phyloP scores from a whole-genome alignment of 352 stramenopile genomes.

The Aphanomyces cochlioides region DNA sequence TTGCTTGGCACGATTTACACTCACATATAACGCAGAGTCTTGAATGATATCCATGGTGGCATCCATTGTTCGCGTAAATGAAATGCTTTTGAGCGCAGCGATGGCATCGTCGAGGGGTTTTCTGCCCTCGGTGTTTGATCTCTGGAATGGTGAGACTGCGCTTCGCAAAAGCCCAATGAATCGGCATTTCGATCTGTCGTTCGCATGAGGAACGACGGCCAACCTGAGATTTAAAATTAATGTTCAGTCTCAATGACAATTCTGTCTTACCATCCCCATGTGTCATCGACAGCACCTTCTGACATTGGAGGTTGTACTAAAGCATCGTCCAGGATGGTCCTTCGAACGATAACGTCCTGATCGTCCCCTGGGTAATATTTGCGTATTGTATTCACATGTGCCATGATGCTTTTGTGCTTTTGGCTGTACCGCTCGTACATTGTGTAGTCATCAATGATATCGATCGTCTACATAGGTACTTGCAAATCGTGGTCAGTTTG shows the following conservation, averaged over 20 bases:
- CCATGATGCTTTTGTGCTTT: background rate
- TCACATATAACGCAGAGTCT: background rate
- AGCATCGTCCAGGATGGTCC: constrained; percentile 25
- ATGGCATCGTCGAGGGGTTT: background rate
- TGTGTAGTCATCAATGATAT: constrained; percentile 14
- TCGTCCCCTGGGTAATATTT: constrained; percentile 8
- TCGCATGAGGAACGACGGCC: background rate
- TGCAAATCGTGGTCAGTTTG: too few relatives aligned
- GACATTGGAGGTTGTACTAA: constrained; percentile 16
- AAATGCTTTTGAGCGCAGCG: background rate
- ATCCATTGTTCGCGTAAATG: background rate
- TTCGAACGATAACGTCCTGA: constrained; percentile 8
- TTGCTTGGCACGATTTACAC: background rate
- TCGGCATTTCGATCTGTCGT: background rate
- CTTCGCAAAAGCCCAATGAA: constrained; percentile 3
- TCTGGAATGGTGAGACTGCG: background rate
- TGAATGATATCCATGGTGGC: background rate
- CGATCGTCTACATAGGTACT: background rate
- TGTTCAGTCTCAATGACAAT: background rate
- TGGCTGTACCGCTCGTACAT: constrained; percentile 12
- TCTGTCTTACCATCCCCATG: constrained; percentile 20
- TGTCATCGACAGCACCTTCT: background rate
- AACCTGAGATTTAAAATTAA: background rate
- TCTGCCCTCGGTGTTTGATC: background rate
- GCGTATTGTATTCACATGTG: constrained; percentile 11